These are phyloP conservation scores for Claviceps spartinae DNA, from an alignment of 2,329 filamentous ascomycete species.

Conservation along the genomic window DNA sequence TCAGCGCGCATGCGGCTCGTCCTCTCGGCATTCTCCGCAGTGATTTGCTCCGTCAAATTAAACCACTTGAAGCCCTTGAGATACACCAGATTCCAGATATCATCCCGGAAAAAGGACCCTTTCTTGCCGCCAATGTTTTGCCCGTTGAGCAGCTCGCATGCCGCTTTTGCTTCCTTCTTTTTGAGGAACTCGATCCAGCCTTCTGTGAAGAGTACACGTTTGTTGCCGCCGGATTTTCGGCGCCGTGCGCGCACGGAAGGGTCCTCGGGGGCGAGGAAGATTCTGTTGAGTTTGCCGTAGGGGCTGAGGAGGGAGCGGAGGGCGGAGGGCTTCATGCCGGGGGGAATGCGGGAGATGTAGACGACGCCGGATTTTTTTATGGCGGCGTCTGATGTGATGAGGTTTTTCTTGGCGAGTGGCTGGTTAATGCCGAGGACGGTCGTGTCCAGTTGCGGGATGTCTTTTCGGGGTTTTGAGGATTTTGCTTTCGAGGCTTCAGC, in stretches of 20 bases:
- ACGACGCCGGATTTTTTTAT: constrained; percentile 65
- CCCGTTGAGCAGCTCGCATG: constrained; percentile 63
- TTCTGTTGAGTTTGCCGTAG: constrained; percentile 62
- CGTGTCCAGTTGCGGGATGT: constrained; percentile 17
- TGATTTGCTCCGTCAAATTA: constrained; percentile 61
- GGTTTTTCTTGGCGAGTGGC: constrained; percentile 51
- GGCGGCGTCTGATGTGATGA: constrained; percentile 49
- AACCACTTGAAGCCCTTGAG: constrained; percentile 76
- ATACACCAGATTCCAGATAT: constrained; percentile 76
- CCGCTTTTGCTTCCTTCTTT: constrained; percentile 66
- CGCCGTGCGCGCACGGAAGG: constrained; percentile 50
- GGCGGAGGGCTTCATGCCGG: constrained; percentile 77
- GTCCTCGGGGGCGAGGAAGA: constrained; percentile 70
- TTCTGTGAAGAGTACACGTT: constrained; percentile 68
- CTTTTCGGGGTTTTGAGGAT: constrained; percentile 8
- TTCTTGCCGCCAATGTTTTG: constrained; percentile 74
- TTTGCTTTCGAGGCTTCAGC: constrained; percentile 12
- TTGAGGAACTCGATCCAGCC: constrained; percentile 75
- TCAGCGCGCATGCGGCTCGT: constrained; percentile 64
- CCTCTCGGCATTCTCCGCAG: constrained; percentile 68
- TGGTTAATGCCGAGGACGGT: constrained; percentile 36
- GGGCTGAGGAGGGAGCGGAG: constrained; percentile 61
- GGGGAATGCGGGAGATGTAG: constrained; percentile 72
- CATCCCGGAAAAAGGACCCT: constrained; percentile 68
- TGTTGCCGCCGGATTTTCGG: constrained; percentile 63